Base-by-base conservation (phyloP, 2,329 filamentous ascomycete species). In the Trichoderma lentiforme region DNA sequence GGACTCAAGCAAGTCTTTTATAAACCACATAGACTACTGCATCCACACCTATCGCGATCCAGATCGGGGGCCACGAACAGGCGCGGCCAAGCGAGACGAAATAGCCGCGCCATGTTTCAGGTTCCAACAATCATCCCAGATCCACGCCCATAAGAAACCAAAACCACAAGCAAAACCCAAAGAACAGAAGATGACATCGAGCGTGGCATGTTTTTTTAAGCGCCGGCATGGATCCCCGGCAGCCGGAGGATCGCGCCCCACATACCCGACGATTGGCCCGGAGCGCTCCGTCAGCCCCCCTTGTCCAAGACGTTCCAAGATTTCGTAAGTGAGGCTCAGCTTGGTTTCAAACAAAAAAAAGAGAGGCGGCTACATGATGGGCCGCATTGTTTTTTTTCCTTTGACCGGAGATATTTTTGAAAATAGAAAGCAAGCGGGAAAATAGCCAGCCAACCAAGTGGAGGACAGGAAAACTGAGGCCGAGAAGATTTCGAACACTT, bases 211-310 rank as follows among this genome's bases (percentile, higher is more conserved):
- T 26, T n/a, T 14, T 12, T 21, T 67, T 73, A 73, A 71, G 68
- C 72, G 72, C 72, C 63, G 57, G 62, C 18, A 5, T 32, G 36
- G 24, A 28, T 26, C 47, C 34, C 62, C 62, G 68, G 61, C 60
- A 28, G 70, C 70, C 70, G 64, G 71, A 72, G 51, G 53, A 58
- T 60, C 39, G 24, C 15, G 71, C 71, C 66, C 71, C 71, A 72
- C 66, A 34, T 14, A 12, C 63, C 70, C 18, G 70, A 56, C 64
- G 57, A 72, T 72, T 72, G 70, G 70, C 62, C 56, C 56, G 56
- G 57, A 68, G 30, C 7, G 64, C 57, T 72, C 66, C 66, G 32
- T 36, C 34, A 36, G 5, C 34, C 34, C 34, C 43, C 43, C 43
- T 47, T 9, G 64, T 43, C 24, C 32, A 24, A 39, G 36, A 39